Evolutionary conservation across 148 eudicot genomes (phyloP).

Genomic region (Camellia japonica): DNA sequence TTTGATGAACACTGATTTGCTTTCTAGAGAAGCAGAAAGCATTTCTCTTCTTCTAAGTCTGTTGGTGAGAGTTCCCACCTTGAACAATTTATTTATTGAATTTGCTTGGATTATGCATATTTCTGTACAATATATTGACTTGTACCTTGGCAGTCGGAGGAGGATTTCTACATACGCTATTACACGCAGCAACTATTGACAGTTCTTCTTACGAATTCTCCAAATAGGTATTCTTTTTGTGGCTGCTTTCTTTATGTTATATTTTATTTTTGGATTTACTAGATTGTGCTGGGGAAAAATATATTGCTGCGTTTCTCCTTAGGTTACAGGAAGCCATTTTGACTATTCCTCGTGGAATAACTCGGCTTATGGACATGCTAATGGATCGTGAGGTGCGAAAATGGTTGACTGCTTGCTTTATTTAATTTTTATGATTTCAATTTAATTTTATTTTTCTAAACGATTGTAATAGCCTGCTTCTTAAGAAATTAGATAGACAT

Average conservation of each 20-base stretch:
- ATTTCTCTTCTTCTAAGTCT: conserved; percentile 84
- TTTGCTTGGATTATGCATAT: background rate
- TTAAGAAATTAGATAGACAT: conserved; percentile 3
- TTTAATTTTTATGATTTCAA: no score
- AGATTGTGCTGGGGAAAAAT: background rate
- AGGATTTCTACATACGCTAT: conserved; percentile 91
- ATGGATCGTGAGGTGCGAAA: conserved; percentile 91
- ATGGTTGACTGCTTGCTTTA: background rate
- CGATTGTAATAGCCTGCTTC: conserved; percentile 8
- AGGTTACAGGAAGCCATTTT: conserved; percentile 98
- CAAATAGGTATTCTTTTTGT: conserved; percentile 53
- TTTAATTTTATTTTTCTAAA: background rate
- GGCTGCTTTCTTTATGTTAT: conserved; percentile 1
- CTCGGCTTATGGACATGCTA: conserved; percentile 96
- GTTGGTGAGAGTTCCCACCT: conserved; percentile 53
- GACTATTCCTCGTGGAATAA: conserved; percentile 90
- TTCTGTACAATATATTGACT: conserved; percentile 15
- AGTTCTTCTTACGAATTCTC: conserved; percentile 82
- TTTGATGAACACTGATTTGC: conserved; percentile 84
- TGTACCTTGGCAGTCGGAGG: conserved; percentile 66
- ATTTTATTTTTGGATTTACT: background rate
- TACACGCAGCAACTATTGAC: conserved; percentile 92
- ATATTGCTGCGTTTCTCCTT: conserved; percentile 32
- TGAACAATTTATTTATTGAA: conserved; percentile 2
- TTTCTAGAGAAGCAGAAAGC: conserved; percentile 87